Base-by-base conservation (phyloP, 768 basidiomycete genomes). In the Amyloporia xantha region DNA sequence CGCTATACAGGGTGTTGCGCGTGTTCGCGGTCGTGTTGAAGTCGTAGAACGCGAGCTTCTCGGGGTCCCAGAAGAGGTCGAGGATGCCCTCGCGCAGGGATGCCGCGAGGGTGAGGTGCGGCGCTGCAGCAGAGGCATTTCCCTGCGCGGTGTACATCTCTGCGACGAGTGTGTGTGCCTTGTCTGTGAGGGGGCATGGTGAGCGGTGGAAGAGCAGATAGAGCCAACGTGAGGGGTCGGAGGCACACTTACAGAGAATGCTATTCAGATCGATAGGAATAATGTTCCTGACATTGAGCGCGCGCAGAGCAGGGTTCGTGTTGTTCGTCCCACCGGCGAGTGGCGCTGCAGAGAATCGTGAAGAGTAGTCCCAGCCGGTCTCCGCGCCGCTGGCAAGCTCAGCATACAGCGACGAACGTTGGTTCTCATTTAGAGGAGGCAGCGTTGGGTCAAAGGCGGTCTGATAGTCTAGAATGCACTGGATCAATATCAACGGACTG, bases 321-420 rank as follows among this genome's bases (percentile, higher is more conserved):
- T 74, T 66, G 49, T 70, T 66, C 15, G 61, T 52, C 36, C 73
- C 70, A 23, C 68, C 66, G 13, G 67, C 60, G 15, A 69, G 46
- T 1, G 77, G 76, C 42, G 69, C 51, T 33, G 66, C 66, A 44
- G 67, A 59, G 67, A 70, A 80, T 28, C 72, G 66, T 1, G 66
- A 55, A 3, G 63, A 62, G 47, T 69, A 72, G 54, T 74, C 73
- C 68, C 69, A 71, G 7, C 87, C 91, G 10, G 78, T 79, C 69
- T 97, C 94, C 0, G 91, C 94, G 28, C 90, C 92, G 47, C 76
- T 79, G 0, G 94, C 94, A 19, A 97, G 77, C 61, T 96, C 89
- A 5, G 86, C 77, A 58, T 93, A 96, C n/a, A 97, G 60, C 1
- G 71, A 76, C 0, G 76, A 75, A 36, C 75, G 71, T 59, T 84